Evolutionary conservation across 768 basidiomycete genomes (phyloP).

Genomic region (Boletus rubropictus): DNA sequence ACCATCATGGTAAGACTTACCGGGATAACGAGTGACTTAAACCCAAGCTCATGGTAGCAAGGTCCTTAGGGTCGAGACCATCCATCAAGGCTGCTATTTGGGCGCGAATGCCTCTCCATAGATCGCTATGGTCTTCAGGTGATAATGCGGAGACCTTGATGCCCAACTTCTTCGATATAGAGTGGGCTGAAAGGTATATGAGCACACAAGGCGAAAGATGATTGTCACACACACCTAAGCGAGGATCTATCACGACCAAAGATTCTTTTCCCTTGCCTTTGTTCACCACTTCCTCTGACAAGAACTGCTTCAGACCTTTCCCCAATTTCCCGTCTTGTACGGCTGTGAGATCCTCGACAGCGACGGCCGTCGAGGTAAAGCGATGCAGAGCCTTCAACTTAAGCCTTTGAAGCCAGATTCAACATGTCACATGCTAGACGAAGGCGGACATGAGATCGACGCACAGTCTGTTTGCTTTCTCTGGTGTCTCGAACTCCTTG

Average conservation of each 20-base stretch:
- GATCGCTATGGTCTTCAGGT: constrained; percentile 58
- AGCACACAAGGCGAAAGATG: constrained; percentile 3
- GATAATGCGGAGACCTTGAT: constrained; percentile 73
- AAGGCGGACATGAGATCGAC: constrained; percentile 29
- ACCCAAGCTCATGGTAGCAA: constrained; percentile 97
- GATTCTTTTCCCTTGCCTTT: constrained; percentile 89
- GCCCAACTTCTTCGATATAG: constrained; percentile 90
- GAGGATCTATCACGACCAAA: constrained; percentile 82
- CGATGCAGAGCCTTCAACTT: constrained; percentile 94
- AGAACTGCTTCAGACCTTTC: constrained; percentile 89
- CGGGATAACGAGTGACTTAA: constrained; percentile 94
- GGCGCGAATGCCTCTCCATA: constrained; percentile 92
- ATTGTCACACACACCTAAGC: constrained; percentile 62
- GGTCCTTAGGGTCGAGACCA: constrained; percentile 87
- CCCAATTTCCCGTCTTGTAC: constrained; percentile 90
- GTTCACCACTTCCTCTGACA: constrained; percentile 77
- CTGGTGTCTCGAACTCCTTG: constrained; percentile 91
- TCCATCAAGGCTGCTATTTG: constrained; percentile 85
- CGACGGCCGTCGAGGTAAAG: constrained; percentile 92
- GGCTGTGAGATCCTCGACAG: constrained; percentile 94
- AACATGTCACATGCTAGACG: constrained; percentile 8
- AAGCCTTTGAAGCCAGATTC: constrained; percentile 47
- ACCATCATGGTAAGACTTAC: constrained; percentile 36
- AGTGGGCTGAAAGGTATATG: constrained; percentile 46
- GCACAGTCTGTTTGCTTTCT: constrained; percentile 87